phyloP scores from a whole-genome alignment of 345 rosid species.

The Arabidopsis arenosa region DNA sequence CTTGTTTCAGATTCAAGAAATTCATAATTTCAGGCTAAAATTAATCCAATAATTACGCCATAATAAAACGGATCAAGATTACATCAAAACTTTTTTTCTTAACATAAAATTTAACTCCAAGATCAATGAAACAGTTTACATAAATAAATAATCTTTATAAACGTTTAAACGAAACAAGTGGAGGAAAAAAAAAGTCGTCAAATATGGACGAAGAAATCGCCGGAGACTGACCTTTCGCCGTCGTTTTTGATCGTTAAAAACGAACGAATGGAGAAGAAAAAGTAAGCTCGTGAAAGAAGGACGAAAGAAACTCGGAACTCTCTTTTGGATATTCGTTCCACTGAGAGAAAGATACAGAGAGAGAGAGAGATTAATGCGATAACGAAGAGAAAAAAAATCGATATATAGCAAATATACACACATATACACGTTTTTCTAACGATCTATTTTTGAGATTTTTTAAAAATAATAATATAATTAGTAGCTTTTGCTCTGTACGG shows the following conservation, averaged over 20 bases:
- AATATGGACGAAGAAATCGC: neutral
- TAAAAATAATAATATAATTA: neutral
- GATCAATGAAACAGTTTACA: constrained; percentile 20
- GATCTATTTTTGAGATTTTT: neutral
- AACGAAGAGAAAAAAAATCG: neutral
- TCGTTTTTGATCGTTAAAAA: constrained; percentile 1
- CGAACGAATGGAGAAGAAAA: neutral
- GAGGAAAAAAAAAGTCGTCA: neutral
- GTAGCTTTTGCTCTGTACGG: constrained; percentile 35
- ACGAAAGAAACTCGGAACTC: constrained; percentile 28
- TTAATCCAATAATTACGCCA: neutral
- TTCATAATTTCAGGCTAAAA: neutral
- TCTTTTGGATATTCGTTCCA: constrained; percentile 33
- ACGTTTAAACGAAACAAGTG: neutral
- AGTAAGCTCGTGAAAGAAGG: neutral
- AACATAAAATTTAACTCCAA: neutral
- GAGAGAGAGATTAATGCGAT: constrained; percentile 6
- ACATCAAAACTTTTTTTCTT: neutral
- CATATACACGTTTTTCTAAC: constrained; percentile 23
- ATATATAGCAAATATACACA: constrained; percentile 10
- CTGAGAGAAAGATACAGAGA: constrained; percentile 20
- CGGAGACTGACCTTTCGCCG: constrained; percentile 27
- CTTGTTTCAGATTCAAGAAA: neutral
- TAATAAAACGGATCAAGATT: constrained; percentile 3
- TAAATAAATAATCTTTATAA: neutral